Evolutionary conservation across 768 basidiomycete species (phyloP).

Genomic region (Termitomyces sp.): DNA sequence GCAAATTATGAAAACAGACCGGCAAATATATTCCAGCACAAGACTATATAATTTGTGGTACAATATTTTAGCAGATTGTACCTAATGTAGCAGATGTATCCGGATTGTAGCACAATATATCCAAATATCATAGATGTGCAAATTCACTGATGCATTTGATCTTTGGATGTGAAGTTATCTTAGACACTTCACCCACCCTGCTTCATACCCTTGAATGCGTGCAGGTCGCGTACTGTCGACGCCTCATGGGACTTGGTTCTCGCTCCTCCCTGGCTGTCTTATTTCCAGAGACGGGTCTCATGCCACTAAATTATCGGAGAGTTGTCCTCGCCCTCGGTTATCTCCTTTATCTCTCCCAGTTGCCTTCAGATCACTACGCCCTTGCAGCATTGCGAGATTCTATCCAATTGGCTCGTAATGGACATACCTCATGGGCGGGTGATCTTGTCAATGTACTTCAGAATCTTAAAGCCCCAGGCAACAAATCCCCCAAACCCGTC

Average conservation of each 20-base stretch:
- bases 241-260: constrained; percentile 3
- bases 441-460: neutral
- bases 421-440: neutral
- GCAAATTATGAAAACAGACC: no score
- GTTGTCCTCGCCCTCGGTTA: neutral
- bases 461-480: no score
- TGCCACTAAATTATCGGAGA: neutral
- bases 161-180: constrained; percentile 1
- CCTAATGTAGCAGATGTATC: no score
- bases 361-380: neutral
- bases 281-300: constrained; percentile 7
- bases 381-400: neutral
- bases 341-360: constrained; percentile 2
- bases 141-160: no score
- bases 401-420: neutral
- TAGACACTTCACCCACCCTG: neutral
- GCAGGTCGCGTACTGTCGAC: constrained; percentile 4
- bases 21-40: no score
- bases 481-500: no score
- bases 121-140: no score
- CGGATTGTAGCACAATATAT: no score
- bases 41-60: no score
- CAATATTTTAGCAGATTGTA: no score
- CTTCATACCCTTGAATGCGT: neutral
- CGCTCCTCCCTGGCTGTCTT: constrained; percentile 1